Evolutionary conservation across 2,329 filamentous ascomycete genomes (phyloP).

Genomic region (Colletotrichum gloeosporioides): DNA sequence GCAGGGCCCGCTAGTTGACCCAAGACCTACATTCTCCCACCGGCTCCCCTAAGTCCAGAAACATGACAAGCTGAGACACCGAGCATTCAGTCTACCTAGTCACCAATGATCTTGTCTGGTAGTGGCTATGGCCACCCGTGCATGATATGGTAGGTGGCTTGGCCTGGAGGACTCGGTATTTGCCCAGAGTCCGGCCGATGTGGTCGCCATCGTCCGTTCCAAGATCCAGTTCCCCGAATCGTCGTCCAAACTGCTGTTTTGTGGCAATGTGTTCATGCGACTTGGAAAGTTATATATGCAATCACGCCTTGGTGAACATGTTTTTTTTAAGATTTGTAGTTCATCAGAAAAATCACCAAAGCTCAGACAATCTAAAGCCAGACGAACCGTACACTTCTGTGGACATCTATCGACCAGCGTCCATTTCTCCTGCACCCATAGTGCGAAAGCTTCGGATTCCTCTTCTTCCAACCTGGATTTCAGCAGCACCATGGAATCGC

Average conservation of each 20-base stretch:
- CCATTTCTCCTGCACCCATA: background rate
- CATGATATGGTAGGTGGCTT: background rate
- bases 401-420: background rate
- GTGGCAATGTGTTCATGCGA: background rate
- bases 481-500: background rate
- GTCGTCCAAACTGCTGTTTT: background rate
- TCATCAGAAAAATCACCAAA: background rate
- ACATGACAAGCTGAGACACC: background rate
- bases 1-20: background rate
- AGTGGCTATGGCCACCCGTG: background rate
- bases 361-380: background rate
- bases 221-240: background rate
- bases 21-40: background rate
- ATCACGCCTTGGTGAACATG: background rate
- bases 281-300: background rate
- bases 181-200: background rate
- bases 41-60: background rate
- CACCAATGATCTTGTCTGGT: background rate
- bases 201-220: background rate
- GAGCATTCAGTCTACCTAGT: background rate
- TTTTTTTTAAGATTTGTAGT: background rate
- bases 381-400: background rate
- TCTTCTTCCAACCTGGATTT: background rate
- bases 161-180: background rate
- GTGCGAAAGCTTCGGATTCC: background rate